Evolutionary conservation across 2,329 filamentous ascomycete species (phyloP).

Genomic region (Colletotrichum caudatum): DNA sequence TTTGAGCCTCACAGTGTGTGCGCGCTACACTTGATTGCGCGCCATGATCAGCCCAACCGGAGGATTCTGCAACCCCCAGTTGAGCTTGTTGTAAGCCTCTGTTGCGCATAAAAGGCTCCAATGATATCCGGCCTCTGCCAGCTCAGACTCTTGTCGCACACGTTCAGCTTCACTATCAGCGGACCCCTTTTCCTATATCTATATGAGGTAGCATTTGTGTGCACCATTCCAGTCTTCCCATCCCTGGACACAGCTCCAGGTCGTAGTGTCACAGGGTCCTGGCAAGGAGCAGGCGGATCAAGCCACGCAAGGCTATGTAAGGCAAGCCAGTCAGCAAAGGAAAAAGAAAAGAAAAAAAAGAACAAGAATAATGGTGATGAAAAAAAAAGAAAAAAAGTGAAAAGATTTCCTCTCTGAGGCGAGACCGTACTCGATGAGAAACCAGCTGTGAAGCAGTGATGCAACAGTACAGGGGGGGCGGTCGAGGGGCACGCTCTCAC

Average conservation of each 20-base stretch:
- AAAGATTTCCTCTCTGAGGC: background rate
- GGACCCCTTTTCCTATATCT: constrained; percentile 53
- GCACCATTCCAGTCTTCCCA: constrained; percentile 53
- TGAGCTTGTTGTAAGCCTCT: background rate
- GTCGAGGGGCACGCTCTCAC: constrained; percentile 44
- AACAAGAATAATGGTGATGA: too few species aligned
- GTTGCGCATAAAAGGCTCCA: background rate
- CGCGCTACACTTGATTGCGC: background rate
- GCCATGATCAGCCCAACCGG: background rate
- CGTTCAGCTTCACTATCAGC: constrained; percentile 30
- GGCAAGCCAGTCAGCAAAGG: constrained; percentile 1
- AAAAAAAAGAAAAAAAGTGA: too few species aligned
- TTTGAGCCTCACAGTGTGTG: background rate
- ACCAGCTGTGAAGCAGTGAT: background rate
- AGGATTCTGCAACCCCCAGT: background rate
- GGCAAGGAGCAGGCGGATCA: constrained; percentile 63
- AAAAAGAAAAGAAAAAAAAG: background rate
- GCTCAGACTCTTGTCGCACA: background rate
- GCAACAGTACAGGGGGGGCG: background rate
- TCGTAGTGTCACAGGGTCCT: constrained; percentile 64
- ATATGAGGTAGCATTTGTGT: constrained; percentile 55
- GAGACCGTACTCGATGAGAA: background rate
- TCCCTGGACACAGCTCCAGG: constrained; percentile 52
- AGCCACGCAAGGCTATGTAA: constrained; percentile 58
- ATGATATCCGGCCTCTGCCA: too few species aligned